These are phyloP conservation scores for Gossypium davidsonii DNA, from an alignment of 441 rosid genomes.

Conservation along the genomic window DNA sequence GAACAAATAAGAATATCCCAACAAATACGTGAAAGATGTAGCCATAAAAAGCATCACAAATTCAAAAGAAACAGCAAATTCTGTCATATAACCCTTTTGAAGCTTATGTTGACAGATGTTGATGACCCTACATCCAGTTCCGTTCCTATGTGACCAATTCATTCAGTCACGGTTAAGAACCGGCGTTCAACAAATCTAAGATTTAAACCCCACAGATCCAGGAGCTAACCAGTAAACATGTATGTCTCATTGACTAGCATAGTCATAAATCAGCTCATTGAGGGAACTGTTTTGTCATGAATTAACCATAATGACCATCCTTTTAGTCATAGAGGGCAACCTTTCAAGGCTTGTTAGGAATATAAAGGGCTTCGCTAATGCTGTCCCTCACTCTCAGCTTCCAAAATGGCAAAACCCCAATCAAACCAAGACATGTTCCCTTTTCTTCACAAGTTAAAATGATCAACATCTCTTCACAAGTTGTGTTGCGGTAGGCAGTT, in stretches of 20 bases:
- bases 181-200: too few species aligned
- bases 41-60: not conserved
- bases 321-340: not conserved
- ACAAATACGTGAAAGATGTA: constrained; percentile 1
- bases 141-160: not conserved
- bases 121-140: constrained; percentile 15
- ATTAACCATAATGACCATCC: not conserved
- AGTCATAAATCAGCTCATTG: not conserved
- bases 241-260: not conserved
- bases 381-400: not conserved
- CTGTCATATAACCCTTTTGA: not conserved
- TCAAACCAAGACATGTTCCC: not conserved
- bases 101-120: not conserved
- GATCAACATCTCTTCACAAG: too few species aligned
- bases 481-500: too few species aligned
- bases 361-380: not conserved
- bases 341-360: not conserved
- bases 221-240: not conserved
- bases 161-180: not conserved
- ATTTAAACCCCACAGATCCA: too few species aligned
- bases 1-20: not conserved
- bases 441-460: too few species aligned
- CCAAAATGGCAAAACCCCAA: not conserved
- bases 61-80: not conserved
- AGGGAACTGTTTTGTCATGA: not conserved